Percentiles rank a stretch among this genome's conserved stretches.
Evolutionary conservation across 2,329 filamentous ascomycete species (phyloP).

Genomic region (Penicillium sp.): DNA sequence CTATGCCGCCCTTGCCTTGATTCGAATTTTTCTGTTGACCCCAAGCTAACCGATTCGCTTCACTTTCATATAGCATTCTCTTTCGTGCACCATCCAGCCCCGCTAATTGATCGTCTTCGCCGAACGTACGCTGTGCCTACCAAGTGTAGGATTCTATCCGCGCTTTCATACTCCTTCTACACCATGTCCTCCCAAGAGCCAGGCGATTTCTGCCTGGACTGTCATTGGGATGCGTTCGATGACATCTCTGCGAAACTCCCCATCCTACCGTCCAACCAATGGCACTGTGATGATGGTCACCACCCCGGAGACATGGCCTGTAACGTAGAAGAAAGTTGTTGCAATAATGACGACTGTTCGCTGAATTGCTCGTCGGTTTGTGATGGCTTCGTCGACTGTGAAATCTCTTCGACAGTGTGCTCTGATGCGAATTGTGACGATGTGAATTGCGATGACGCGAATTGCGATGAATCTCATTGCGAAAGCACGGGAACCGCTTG

Average conservation of each 20-base stretch:
- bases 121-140: constrained; percentile 3
- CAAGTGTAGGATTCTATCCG: background rate
- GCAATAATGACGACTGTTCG: constrained; percentile 36
- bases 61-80: background rate
- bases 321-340: constrained; percentile 33
- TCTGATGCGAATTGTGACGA: constrained; percentile 29
- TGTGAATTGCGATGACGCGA: background rate
- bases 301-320: constrained; percentile 24
- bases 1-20: background rate
- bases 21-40: background rate
- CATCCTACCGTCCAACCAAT: constrained; percentile 23
- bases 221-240: constrained; percentile 38
- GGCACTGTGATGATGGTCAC: constrained; percentile 28
- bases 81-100: background rate
- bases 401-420: constrained; percentile 31
- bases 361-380: constrained; percentile 37
- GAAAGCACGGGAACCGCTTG: constrained; percentile 31
- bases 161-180: background rate
- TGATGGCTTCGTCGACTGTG: constrained; percentile 40
- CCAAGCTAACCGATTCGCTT: background rate
- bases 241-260: constrained; percentile 24
- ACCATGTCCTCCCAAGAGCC: constrained; percentile 29
- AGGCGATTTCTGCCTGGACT: constrained; percentile 38
- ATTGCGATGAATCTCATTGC: constrained; percentile 18
- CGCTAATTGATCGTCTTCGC: constrained; percentile 8